Evolutionary conservation across 768 basidiomycete species (phyloP), one percentile per base, ranked within the genome.

Genomic region (Tricholoma matsutake): DNA sequence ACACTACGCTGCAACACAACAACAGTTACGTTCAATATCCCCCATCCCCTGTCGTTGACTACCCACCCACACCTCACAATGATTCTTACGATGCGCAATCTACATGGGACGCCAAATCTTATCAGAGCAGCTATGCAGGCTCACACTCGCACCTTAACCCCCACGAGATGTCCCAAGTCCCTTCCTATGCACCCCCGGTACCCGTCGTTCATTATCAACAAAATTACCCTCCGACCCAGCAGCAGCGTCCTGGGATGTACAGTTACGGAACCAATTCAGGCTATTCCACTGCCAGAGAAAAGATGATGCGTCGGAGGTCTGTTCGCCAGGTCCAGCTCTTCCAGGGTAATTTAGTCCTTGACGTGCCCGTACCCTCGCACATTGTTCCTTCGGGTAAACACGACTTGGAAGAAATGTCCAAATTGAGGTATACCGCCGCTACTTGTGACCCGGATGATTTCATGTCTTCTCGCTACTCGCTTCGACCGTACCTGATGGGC

Each of bases 371-470:
- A 2, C 93, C 93, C 3, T 82, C 83, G 47, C 85, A 87, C 64
- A 92, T 94, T 68, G 73, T 93, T 31, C 91, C 91, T n/a, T 80
- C 81, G 39, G 82, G 81, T 60, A 84, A 83, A 74, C 72, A 77
- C 13, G 75, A 83, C 64, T 73, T 82, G 18, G 90, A 92, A 66
- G 91, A 92, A 69, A 87, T 87, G 77, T 84, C 85, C 59, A 92
- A 91, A 76, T 86, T 94, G 85, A 80, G 93, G 54, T 94, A 94
- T 72, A 93, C 92, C 6, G 92, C 92, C 3, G 90, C 89, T 1
- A 94, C 92, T 1, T 93, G 92, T 68, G 93, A 94, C 72, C 93
- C 92, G 6, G 92, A 95, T 69, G 87, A 93, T 53, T 95, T 94
- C 74, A 87, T 90, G 85, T 72, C 81, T 29, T 84, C 80, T 51